Evolutionary conservation across 73 alveolate species (phyloP).

Genomic region (Paraurostyla sp.): DNA sequence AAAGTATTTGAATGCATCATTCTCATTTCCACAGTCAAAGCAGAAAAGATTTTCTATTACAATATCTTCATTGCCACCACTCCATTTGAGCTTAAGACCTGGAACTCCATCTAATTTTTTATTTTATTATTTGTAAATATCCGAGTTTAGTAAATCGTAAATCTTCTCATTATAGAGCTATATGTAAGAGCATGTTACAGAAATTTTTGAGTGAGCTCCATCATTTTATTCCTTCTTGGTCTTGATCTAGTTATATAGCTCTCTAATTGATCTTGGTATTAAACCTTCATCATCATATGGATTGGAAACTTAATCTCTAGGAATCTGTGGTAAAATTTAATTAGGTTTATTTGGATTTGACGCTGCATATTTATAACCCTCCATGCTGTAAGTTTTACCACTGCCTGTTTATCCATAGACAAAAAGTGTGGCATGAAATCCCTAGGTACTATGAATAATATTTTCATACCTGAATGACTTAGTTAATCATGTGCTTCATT

Average conservation of each 20-base stretch:
- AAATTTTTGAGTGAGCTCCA: background rate
- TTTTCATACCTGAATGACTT: slow-evolving; percentile 22
- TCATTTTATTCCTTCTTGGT: background rate
- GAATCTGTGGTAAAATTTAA: slow-evolving; percentile 2
- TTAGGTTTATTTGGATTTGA: slow-evolving; percentile 13
- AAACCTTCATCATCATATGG: slow-evolving; percentile 53
- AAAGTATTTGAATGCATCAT: slow-evolving; percentile 38
- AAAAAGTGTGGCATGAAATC: slow-evolving; percentile 95
- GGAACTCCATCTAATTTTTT: slow-evolving; percentile 19
- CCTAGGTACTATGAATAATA: slow-evolving; percentile 56
- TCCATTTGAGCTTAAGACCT: slow-evolving; percentile 48
- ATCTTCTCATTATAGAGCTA: slow-evolving; percentile 56
- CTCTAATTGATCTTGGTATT: slow-evolving; percentile 54
- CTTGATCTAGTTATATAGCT: background rate
- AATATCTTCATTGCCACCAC: slow-evolving; percentile 14
- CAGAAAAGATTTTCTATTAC: slow-evolving; percentile 36
- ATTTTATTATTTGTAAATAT: background rate
- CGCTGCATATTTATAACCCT: slow-evolving; percentile 81
- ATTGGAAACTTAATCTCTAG: slow-evolving; percentile 1
- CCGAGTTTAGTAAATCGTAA: slow-evolving; percentile 58
- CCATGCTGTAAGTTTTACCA: slow-evolving; percentile 98
- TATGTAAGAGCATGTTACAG: slow-evolving; percentile 54
- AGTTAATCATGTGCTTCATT: background rate
- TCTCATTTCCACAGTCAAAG: background rate
- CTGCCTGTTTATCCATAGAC: slow-evolving; percentile 98